These are phyloP conservation scores for Cutaneotrichosporon cavernicola DNA, from an alignment of 1,284 basidiomycete genomes.

Conservation along the genomic window DNA sequence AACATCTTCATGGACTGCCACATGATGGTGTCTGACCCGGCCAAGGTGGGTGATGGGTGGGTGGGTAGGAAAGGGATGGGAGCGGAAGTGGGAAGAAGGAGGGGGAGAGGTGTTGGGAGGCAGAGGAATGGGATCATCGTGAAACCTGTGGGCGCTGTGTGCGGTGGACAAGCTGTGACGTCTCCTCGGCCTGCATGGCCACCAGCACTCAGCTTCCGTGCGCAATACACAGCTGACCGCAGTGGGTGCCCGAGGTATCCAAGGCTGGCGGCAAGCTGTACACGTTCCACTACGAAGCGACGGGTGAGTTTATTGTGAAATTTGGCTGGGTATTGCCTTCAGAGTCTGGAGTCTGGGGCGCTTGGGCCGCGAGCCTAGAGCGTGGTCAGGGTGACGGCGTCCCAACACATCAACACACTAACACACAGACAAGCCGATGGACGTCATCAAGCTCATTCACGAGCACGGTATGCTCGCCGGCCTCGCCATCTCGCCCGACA, in stretches of 20 bases:
- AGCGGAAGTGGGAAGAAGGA: background rate
- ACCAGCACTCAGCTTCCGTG: background rate
- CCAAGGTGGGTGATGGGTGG: slow-evolving; percentile 61
- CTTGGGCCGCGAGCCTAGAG: background rate
- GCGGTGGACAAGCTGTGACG: background rate
- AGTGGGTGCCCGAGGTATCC: slow-evolving; percentile 97
- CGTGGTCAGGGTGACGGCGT: background rate
- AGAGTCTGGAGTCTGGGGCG: background rate
- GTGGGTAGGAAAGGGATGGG: background rate
- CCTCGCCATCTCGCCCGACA: slow-evolving; percentile 91
- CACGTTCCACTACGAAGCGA: slow-evolving; percentile 97
- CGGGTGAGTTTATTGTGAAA: slow-evolving; percentile 60
- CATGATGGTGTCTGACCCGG: slow-evolving; percentile 98
- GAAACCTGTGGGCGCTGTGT: background rate
- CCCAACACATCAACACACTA: slow-evolving; percentile 12
- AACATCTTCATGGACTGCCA: slow-evolving; percentile 99
- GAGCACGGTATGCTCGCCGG: slow-evolving; percentile 74
- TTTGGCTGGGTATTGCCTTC: background rate
- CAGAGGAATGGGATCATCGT: no score
- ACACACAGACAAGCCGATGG: slow-evolving; percentile 51
- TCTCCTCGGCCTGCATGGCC: no score
- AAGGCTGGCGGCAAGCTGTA: slow-evolving; percentile 92
- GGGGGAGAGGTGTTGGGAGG: no score
- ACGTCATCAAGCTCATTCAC: slow-evolving; percentile 76
- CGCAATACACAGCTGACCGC: slow-evolving; percentile 13